Evolutionary conservation across 2,329 filamentous ascomycete species (phyloP).

Genomic region (Plenodomus lindquistii): DNA sequence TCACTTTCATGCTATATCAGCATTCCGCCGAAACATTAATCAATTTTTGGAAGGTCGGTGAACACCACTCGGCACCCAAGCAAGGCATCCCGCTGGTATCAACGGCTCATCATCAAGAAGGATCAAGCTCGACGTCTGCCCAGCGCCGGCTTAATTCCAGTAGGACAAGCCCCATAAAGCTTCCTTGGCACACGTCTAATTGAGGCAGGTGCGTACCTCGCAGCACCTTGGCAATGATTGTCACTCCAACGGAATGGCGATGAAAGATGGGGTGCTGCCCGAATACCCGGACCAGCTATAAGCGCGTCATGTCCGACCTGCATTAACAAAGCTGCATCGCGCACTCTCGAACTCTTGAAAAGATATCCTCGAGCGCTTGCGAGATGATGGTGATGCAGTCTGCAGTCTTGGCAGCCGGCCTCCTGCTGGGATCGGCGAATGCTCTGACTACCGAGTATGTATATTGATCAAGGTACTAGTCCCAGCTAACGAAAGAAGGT

Average conservation of each 20-base stretch:
- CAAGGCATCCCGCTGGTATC: conserved; percentile 22
- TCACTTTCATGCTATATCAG: not conserved
- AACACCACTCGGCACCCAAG: conserved; percentile 9
- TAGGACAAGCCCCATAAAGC: conserved; percentile 26
- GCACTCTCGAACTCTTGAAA: conserved; percentile 5
- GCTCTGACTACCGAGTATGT: conserved; percentile 36
- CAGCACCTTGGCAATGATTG: conserved; percentile 16
- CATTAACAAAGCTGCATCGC: conserved; percentile 6
- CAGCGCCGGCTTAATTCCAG: conserved; percentile 19
- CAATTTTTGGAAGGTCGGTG: conserved; percentile 27
- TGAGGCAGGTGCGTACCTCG: conserved; percentile 19
- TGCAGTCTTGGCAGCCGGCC: conserved; percentile 26
- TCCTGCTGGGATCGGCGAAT: conserved; percentile 29
- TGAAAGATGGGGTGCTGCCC: conserved; percentile 9
- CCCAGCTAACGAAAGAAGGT: conserved; percentile 14
- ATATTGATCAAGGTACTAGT: not conserved
- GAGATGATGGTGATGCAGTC: conserved; percentile 33
- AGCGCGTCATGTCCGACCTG: conserved; percentile 9
- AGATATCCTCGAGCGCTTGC: conserved; percentile 4
- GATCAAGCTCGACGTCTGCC: conserved; percentile 15
- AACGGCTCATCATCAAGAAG: conserved; percentile 11
- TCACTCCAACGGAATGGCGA: conserved; percentile 4
- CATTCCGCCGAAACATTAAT: conserved; percentile 6
- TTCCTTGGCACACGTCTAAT: conserved; percentile 24
- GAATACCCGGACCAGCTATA: conserved; percentile 18